Evolutionary conservation across 176 grass and related monocot genomes (phyloP), one percentile per base, ranked within the genome.

Genomic region (Dendrocalamus sinicus): DNA sequence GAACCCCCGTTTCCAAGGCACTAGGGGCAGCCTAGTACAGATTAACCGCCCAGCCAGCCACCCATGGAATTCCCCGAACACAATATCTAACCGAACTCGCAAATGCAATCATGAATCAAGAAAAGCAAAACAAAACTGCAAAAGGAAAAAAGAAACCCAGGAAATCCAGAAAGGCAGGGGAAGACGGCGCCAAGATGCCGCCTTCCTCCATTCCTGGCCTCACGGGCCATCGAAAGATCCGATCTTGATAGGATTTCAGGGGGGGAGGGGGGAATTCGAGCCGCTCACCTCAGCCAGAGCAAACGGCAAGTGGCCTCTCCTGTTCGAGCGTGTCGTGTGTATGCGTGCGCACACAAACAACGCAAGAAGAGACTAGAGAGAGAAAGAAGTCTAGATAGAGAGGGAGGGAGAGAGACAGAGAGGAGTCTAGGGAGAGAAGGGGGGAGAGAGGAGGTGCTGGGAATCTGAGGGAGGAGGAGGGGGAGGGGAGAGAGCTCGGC

Each of bases 291-390:
- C 35, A 26, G 9, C 44, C 35, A 74, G 70, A 87, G 82, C 84
- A 90, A 92, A 87, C 87, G 84, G 84, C 78, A 44, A 64, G 73
- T 41, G 14, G 67, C 9, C 62, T 53, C 62, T 57, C 47, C 81
- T 74, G 59, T 13, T 54, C 37, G 32, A 40, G 60, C 30, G 76
- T 35, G 87, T 13, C 30, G 76, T 35, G 87, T 13, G 84, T 78
- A 70, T 60, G 80, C 84, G 81, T 89, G 75, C 37, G 51, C 78
- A 22, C 72, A 65, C 79, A 77, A 44, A 39, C 70, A 63, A 20
- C 81, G 12, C 74, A 70, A 26, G 60, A 30, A 70, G 73, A 41
- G 32, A 63, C 64, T 44, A 70, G 55, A 74, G 75, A 74, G 75
- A 64, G 51, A 66, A 63, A 43, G 72, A 40, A 57, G 57, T 1